Evolutionary conservation across 2,329 filamentous ascomycete genomes (phyloP), one percentile per base, ranked within the genome.

Genomic region (Phymatotrichopsis omnivora): DNA sequence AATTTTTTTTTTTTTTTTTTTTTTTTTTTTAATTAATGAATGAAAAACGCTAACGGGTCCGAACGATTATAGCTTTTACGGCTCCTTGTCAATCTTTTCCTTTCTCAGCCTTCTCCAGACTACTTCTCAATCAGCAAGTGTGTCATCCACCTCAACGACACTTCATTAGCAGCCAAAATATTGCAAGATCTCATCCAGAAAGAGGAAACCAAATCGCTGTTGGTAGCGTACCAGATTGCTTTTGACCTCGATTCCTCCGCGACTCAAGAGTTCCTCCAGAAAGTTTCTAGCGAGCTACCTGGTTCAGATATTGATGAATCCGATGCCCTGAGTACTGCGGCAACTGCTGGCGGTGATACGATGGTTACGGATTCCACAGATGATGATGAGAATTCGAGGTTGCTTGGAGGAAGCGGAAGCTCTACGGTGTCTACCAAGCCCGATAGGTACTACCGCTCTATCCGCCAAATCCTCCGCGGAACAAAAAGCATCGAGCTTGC

Each of bases 161-260:
- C 95, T 60, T 80, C 84, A 37, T 82, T 95, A 70, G 91, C 91
- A 0, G 87, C 86, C 7, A 76, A 76, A 52, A 87, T 98, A 66
- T 75, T 98, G 31, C 75, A 75, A 40, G 80, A 85, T 56, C 73
- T 98, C 17, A 80, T 96, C 7, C 73, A 82, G 51, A 82, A 82
- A 54, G 84, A 78, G 5, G 84, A 93, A 56, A 72, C 78, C 39
- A 78, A 78, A 49, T 86, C 85, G 0, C 75, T 85, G 12, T 83
- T 87, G 16, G 81, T 85, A 38, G 91, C 91, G 14, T 98, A 96
- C 64, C 91, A 98, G 63, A 93, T 98, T 46, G 91, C 89, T 1
- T 98, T 98, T 60, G 91, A 98, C 60, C 73, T 98, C 5, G 96
- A 95, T 65, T 91, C 98, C 67, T 98, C 98, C 61, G 91, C 91